Evolutionary conservation across 306 rosid species (phyloP), one percentile per base, ranked within the genome.

Genomic region (Gynostemma pentaphyllum): DNA sequence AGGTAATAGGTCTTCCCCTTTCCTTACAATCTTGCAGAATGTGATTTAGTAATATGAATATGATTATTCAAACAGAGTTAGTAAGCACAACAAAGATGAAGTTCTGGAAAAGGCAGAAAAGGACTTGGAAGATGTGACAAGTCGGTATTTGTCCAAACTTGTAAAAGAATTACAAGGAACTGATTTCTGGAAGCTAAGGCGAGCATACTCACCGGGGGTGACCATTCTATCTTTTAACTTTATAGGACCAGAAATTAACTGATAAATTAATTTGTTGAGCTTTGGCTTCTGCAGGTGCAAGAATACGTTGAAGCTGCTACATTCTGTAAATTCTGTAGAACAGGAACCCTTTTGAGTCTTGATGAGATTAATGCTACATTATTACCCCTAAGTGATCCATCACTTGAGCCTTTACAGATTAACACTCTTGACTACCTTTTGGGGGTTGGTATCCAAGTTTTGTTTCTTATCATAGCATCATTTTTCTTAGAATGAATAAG

Each of bases 171-270:
- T 92, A 68, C 81, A 81, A 68, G 98, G 98, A 62, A 82, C 87
- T 61, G 98, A 92, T 72, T 92, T 92, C 77, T 92, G 98, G 98
- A 92, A 92, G 87, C 88, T 92, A 44, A 78, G 98, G 75, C 84
- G 94, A 63, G 95, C 98, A 34, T 92, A 92, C 84, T 86, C 98
- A 19, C 98, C 96, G 5, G 96, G 96, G 95, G 98, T 88, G 71
- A 37, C 21, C 66, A 28, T 49, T 65, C 73, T 37, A 7, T 51
- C 57, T 80, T 62, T 70, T 70, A 67, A 53, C 67, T 45, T 39
- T 51, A 47, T 41, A 24, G 57, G 54, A 24, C 68, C 29, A 14
- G 53, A 40, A 16, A 15, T 27, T 50, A 15, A 18, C 14, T 9
- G 13, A n/a, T 26, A 4, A 12, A 30, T 13, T 51, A 7, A 49